Base-by-base conservation (phyloP, 2,329 filamentous ascomycete genomes). In the Arthrinium puccinioides region DNA sequence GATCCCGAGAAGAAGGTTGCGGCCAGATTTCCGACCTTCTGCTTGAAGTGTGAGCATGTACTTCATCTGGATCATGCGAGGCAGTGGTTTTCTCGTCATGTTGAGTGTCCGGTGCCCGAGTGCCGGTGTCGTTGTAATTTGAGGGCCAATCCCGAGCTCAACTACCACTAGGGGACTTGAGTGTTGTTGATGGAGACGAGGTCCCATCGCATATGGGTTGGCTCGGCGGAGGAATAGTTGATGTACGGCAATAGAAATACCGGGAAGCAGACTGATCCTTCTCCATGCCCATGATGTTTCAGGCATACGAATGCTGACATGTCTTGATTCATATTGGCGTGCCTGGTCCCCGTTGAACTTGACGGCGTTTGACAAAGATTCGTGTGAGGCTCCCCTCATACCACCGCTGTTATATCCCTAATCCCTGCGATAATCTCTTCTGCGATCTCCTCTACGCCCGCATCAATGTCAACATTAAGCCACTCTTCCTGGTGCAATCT, bases 81-180 rank as follows among this genome's bases (percentile, higher is more conserved):
- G 47, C 69, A 74, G 57, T 84, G 80, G 80, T 84, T 84, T 49
- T 63, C 69, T 6, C 60, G 75, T 21, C 79, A 83, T 46, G 67
- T 69, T 20, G 77, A 84, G 57, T 84, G 80, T 50, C 79, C 80
- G 0, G 77, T 83, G 34, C 77, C 80, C 1, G 79, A 83, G 57
- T 84, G 80, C 50, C 67, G 76, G 36, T 84, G 80, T 45, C 67
- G 71, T 24, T 84, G 79, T 52, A 79, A 76, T 50, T 76, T 76
- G 42, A 63, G 69, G 46, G 72, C 73, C 10, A 79, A 78, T 40
- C 73, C 73, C 5, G 75, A 79, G 59, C 50, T 79, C 48, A 69
- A 64, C 41, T 79, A 79, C 52, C 62, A 60, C 31, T 68, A 47
- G 47, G 28, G 18, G 23, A 19, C 13, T 11, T 8, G 15, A 14